Evolutionary conservation across 768 basidiomycete species (phyloP).

Genomic region (Goffeauzyma gilvescens): DNA sequence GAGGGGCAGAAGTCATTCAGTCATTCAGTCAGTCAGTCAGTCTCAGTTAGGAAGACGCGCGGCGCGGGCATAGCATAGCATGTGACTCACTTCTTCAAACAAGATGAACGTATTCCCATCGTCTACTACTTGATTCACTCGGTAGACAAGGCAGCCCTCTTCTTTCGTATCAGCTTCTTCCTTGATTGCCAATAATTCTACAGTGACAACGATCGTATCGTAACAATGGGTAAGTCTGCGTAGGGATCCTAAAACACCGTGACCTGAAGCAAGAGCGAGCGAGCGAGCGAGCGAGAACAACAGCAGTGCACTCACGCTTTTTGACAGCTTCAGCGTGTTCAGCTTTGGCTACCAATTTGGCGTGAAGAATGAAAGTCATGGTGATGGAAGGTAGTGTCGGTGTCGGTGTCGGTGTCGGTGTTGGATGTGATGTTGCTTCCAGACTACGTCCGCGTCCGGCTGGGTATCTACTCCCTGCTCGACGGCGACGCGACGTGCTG

Average conservation of each 20-base stretch:
- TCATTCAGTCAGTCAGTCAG: too few relatives aligned
- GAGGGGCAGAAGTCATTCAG: too few relatives aligned
- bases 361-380: constrained; percentile 7
- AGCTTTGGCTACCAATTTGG: constrained; percentile 1
- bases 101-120: constrained; percentile 4
- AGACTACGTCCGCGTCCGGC: not conserved
- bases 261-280: not conserved
- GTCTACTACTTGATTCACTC: not conserved
- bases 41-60: too few relatives aligned
- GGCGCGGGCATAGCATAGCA: too few relatives aligned
- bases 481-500: not conserved
- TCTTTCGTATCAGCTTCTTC: constrained; percentile 2
- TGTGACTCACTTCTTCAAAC: constrained; percentile 6
- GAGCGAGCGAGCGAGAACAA: not conserved
- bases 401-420: not conserved
- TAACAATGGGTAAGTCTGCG: too few relatives aligned
- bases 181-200: not conserved
- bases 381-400: not conserved
- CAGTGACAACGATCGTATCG: not conserved
- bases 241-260: not conserved
- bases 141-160: constrained; percentile 6
- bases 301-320: constrained; percentile 1
- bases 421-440: not conserved
- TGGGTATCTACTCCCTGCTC: not conserved
- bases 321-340: constrained; percentile 3